Conservation (phyloP, 2,329 filamentous ascomycete species). For the Penicillium sp. region DNA sequence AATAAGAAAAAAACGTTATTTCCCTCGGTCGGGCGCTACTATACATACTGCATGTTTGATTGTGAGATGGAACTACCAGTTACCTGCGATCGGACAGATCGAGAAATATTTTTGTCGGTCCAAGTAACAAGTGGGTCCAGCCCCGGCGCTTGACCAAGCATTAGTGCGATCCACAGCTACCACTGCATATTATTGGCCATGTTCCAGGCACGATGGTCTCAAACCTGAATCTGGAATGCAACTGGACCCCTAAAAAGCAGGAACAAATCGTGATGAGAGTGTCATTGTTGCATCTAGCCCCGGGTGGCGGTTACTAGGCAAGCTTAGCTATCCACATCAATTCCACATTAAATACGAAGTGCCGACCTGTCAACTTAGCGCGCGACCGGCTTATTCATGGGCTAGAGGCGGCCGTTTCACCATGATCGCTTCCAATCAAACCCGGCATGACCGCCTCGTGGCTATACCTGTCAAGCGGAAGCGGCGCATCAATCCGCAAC, state of each 20-base stretch:
- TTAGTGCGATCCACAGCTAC: not conserved
- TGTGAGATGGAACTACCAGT: no score
- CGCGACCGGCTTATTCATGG: no score
- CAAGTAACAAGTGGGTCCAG: no score
- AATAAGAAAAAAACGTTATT: no score
- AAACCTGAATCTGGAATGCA: not conserved
- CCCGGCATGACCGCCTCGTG: not conserved
- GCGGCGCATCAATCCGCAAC: not conserved
- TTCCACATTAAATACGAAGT: not conserved
- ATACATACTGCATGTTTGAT: no score
- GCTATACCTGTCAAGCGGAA: not conserved
- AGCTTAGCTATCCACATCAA: not conserved
- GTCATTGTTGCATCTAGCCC: not conserved
- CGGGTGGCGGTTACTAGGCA: not conserved
- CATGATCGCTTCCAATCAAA: not conserved
- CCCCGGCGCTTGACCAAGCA: not conserved
- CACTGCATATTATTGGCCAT: not conserved
- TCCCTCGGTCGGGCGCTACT: no score
- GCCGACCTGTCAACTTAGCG: no score
- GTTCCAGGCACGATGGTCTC: not conserved
- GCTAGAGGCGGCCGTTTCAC: not conserved
- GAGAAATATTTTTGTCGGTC: no score
- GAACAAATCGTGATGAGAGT: not conserved
- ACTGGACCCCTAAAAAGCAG: not conserved
- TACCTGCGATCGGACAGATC: no score